Evolutionary conservation across 2,329 filamentous ascomycete species (phyloP), one percentile per base, ranked within the genome.

Genomic region (Boeremia lycopersici): DNA sequence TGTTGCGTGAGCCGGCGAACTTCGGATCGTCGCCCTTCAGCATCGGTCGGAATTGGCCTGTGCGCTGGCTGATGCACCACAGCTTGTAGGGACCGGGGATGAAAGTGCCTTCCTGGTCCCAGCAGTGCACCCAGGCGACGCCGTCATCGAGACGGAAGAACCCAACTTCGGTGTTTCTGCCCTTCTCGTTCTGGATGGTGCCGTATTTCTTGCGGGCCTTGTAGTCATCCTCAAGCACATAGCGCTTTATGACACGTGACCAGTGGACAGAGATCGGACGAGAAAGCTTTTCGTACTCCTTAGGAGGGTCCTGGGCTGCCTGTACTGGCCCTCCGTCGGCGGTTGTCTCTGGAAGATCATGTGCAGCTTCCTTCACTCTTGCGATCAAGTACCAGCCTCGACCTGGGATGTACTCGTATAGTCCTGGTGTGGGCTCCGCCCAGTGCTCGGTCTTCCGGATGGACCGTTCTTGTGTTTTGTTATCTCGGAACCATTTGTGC

Each of bases 101-200:
- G 65, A 82, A 82, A n/a, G 71, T 74, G 48, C 78, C 79, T 35
- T 79, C 68, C 19, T 74, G 70, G 60, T 82, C 79, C 79, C 79
- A 82, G 57, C 77, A 79, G 34, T 78, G 74, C 33, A 82, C 79
- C 79, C 79, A 82, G 48, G 77, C 74, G 40, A 77, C 64, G 31
- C 76, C 78, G 43, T 82, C 77, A 51, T 82, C 80, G 26, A 82
- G 75, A 11, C 71, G 75, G 69, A 82, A 82, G 69, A 82, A 82
- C 51, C 77, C 71, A 15, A 76, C 74, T 57, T 72, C 66, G 46
- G 77, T 68, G 9, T 70, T 67, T 49, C 73, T 74, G 47, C 73
- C 74, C 34, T 74, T 73, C 15, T 73, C 67, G 48, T 76, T 68
- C 15, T 69, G 70, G 50, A 80, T 76, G 12, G 64, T 67, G 57